Base-by-base conservation (phyloP, 2,329 filamentous ascomycete genomes). In the Aspergillus fructus region DNA sequence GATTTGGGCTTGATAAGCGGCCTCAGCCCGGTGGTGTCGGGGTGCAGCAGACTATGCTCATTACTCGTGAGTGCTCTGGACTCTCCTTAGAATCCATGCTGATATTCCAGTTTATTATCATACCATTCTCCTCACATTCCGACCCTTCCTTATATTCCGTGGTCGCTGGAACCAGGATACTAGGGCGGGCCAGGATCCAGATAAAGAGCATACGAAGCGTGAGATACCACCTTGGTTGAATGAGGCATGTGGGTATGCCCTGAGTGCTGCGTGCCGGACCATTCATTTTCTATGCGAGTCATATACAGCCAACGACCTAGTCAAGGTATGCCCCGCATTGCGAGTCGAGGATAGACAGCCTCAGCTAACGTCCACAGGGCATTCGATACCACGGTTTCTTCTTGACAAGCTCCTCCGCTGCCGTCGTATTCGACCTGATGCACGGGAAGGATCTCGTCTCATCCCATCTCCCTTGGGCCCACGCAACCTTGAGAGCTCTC, bases 361-460 rank as follows among this genome's bases (percentile, higher is more conserved):
- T 21, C 5, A 17, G 2, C 59, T 60, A 39, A 63, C 15, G 3
- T 23, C 2, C 4, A 2, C 21, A 79, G 77, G 72, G 77, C 66
- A 64, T 79, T 4, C 76, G 76, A 37, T 79, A 79, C 24, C 76
- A 79, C 24, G 74, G 69, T 5, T 79, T 77, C 48, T 79, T 79
- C 49, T 64, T 79, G 9, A 71, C 74, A 34, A 78, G 76, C 30
- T 74, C 76, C 12, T 70, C 69, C 11, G 78, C 78, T 49, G 73
- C 73, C 3, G 56, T 79, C 3, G 73, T 76, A 8, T 78, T 78
- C 46, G 76, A 79, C 49, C 68, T 79, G 47, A 66, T 79, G 17
- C 75, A 78, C 33, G 73, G 76, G 12, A 67, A 72, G 19, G 64
- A 67, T 46, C 65, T 70, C 2, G 71, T 75, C 2, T 55, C 71